Conservation (phyloP, 768 basidiomycete genomes). For the Tricholoma sp. region DNA sequence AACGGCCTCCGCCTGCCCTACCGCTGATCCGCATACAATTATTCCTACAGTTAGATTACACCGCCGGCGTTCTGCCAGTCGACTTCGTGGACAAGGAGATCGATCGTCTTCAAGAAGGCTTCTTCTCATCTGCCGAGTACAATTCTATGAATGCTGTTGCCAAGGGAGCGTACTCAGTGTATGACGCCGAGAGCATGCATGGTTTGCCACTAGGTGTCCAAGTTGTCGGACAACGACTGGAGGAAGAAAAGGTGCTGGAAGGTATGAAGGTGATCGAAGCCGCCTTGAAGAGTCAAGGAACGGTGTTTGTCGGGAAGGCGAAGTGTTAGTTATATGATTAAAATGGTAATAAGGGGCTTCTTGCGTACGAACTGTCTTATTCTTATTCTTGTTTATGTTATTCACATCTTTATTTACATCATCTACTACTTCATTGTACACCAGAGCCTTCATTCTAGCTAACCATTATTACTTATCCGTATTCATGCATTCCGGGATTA, state of each 20-base stretch:
- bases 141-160: conserved; percentile 28
- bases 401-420: neutral
- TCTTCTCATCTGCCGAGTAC: conserved; percentile 27
- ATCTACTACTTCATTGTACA: neutral
- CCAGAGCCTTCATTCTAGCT: neutral
- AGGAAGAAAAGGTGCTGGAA: conserved; percentile 71
- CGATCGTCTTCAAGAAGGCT: conserved; percentile 30
- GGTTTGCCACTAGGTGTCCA: conserved; percentile 69
- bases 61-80: conserved; percentile 57
- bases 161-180: conserved; percentile 40
- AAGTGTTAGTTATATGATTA: neutral
- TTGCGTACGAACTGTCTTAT: neutral
- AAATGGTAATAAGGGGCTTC: neutral
- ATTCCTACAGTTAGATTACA: conserved; percentile 41
- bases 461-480: neutral
- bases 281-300: conserved; percentile 27
- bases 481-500: neutral
- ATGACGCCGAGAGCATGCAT: conserved; percentile 58
- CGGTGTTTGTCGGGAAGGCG: conserved; percentile 12
- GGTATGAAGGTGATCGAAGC: conserved; percentile 56
- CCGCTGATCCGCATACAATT: conserved; percentile 1
- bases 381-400: neutral
- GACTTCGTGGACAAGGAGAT: conserved; percentile 39
- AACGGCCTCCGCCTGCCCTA: neutral
- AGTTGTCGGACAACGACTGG: conserved; percentile 53